phyloP scores from a whole-genome alignment of 768 basidiomycete species.

The Suillus plorans region DNA sequence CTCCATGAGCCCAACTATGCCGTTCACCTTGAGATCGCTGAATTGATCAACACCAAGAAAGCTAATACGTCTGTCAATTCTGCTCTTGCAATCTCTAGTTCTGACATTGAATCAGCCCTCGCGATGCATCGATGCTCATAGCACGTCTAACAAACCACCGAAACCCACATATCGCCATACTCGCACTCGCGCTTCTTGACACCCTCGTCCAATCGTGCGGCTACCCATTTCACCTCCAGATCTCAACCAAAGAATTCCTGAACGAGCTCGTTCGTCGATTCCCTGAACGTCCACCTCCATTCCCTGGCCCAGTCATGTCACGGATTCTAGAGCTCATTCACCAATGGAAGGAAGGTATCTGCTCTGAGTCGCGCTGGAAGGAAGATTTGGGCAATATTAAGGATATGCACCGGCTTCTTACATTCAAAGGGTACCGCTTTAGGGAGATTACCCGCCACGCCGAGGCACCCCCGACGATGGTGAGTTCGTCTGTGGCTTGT shows the following conservation, averaged over 20 bases:
- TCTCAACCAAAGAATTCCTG: constrained; percentile 95
- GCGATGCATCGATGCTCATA: constrained; percentile 87
- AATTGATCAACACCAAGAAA: constrained; percentile 92
- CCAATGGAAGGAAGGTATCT: constrained; percentile 93
- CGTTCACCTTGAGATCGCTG: constrained; percentile 89
- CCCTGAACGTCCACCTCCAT: constrained; percentile 95
- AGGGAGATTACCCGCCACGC: constrained; percentile 43
- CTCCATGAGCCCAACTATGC: constrained; percentile 90
- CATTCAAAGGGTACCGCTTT: constrained; percentile 90
- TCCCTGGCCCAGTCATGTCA: constrained; percentile 93
- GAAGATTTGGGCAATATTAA: constrained; percentile 96
- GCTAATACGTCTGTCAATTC: constrained; percentile 77
- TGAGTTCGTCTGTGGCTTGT: constrained; percentile 5
- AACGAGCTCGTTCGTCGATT: constrained; percentile 98
- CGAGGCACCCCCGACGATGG: constrained; percentile 21
- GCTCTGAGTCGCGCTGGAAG: constrained; percentile 85
- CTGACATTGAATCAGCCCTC: constrained; percentile 52
- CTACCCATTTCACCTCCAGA: constrained; percentile 96
- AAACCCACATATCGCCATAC: constrained; percentile 87
- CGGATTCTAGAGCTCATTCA: constrained; percentile 92
- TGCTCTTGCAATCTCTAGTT: neutral
- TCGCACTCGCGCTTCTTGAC: constrained; percentile 84
- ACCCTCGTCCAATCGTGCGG: constrained; percentile 94
- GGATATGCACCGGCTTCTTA: constrained; percentile 94
- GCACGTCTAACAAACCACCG: constrained; percentile 88